These are phyloP conservation scores for Neonectria punicea DNA, from an alignment of 2,329 filamentous ascomycete species.

Conservation along the genomic window DNA sequence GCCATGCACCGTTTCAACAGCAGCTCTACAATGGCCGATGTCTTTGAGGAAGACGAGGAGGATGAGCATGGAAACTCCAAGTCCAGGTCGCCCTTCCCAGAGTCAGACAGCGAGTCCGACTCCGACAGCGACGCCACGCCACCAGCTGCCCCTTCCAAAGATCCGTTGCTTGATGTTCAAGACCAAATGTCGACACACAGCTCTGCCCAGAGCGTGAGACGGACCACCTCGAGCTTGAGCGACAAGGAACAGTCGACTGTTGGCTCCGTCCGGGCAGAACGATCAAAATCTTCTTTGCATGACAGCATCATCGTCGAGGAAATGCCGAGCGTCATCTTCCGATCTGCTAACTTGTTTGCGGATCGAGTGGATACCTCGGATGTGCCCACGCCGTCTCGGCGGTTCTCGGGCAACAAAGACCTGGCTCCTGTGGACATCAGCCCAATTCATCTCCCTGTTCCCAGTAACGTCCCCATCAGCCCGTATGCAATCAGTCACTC, in stretches of 20 bases:
- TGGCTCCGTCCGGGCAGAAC: constrained; percentile 56
- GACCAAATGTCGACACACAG: constrained; percentile 37
- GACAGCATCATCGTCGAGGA: constrained; percentile 64
- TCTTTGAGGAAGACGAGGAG: constrained; percentile 87
- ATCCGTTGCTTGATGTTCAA: constrained; percentile 38
- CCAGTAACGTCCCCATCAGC: constrained; percentile 64
- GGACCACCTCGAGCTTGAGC: constrained; percentile 59
- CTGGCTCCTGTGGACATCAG: constrained; percentile 62
- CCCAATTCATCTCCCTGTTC: constrained; percentile 56
- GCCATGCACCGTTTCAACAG: constrained; percentile 71
- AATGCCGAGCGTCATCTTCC: constrained; percentile 51
- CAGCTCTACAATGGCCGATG: constrained; percentile 82
- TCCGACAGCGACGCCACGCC: constrained; percentile 54
- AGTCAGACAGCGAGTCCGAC: constrained; percentile 61
- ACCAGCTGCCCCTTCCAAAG: constrained; percentile 40
- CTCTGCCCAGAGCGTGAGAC: constrained; percentile 47
- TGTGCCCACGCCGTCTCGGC: constrained; percentile 58
- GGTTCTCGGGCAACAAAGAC: constrained; percentile 55
- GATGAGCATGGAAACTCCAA: constrained; percentile 62
- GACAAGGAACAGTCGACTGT: constrained; percentile 46
- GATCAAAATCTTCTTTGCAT: constrained; percentile 61
- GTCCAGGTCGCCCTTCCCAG: constrained; percentile 47
- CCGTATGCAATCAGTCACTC: constrained; percentile 72
- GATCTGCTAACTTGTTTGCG: constrained; percentile 50
- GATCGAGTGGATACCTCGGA: constrained; percentile 49